Conservation (phyloP, 2,329 filamentous ascomycete species). For the Aschersonia sp. region DNA sequence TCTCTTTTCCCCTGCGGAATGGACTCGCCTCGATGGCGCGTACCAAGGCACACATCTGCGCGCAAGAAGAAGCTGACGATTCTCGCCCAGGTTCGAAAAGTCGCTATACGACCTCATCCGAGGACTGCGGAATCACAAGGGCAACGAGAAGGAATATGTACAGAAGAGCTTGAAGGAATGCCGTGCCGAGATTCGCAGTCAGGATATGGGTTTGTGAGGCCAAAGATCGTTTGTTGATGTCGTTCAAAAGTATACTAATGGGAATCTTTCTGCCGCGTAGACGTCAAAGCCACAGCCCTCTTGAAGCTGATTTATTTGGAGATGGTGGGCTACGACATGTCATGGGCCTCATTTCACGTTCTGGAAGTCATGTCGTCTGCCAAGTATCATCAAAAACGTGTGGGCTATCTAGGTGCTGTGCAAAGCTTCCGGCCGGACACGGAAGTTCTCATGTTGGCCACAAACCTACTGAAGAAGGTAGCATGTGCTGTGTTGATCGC, state of each 20-base stretch:
- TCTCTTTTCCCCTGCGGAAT: neutral
- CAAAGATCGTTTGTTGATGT: too few species aligned
- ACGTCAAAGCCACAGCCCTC: conserved; percentile 90
- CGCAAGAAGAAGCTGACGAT: neutral
- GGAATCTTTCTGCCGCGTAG: conserved; percentile 23
- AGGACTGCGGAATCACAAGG: conserved; percentile 89
- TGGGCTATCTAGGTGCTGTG: conserved; percentile 87
- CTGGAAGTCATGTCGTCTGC: conserved; percentile 96
- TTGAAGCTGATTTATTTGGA: conserved; percentile 95
- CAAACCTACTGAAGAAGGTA: conserved; percentile 90
- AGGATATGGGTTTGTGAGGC: conserved; percentile 65
- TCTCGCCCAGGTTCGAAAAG: conserved; percentile 76
- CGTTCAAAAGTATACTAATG: neutral
- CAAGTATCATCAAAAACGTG: conserved; percentile 89
- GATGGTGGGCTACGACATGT: conserved; percentile 99
- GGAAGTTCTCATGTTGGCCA: conserved; percentile 93
- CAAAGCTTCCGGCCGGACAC: conserved; percentile 94
- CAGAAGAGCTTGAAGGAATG: conserved; percentile 91
- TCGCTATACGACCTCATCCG: conserved; percentile 97
- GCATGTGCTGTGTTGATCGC: too few species aligned
- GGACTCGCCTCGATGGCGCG: too few species aligned
- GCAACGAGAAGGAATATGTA: conserved; percentile 88
- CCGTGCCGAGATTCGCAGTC: conserved; percentile 75
- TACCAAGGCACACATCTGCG: too few species aligned
- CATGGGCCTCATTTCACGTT: conserved; percentile 96